phyloP scores from a whole-genome alignment of 805 yeast genomes.

The Candida bentonensis region DNA sequence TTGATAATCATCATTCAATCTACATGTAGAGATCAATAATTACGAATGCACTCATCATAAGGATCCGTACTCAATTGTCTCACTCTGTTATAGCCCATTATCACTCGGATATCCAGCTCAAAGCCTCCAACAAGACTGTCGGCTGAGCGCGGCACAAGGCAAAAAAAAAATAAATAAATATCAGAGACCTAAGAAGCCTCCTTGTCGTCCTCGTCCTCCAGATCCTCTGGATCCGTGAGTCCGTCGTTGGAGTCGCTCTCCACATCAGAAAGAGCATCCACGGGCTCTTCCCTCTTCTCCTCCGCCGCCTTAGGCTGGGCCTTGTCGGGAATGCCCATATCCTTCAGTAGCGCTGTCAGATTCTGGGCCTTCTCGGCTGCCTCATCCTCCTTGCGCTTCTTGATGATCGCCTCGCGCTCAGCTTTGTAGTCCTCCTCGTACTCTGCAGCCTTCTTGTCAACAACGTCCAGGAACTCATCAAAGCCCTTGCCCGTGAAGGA shows the following conservation, averaged over 20 bases:
- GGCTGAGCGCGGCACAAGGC: conserved; percentile 2
- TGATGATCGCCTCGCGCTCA: conserved; percentile 71
- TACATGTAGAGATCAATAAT: conserved; percentile 1
- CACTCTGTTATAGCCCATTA: conserved; percentile 1
- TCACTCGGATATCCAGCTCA: not conserved
- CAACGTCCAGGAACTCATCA: conserved; percentile 75
- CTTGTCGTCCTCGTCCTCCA: conserved; percentile 5
- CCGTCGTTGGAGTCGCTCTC: conserved; percentile 30
- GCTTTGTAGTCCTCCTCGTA: conserved; percentile 69
- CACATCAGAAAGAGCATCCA: conserved; percentile 40
- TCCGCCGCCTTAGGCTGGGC: conserved; percentile 21
- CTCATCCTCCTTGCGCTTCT: conserved; percentile 66
- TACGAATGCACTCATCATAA: not conserved
- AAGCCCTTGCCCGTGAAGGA: conserved; percentile 90
- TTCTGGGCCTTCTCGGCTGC: conserved; percentile 57
- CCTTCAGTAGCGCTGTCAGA: conserved; percentile 65
- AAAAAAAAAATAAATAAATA: not conserved
- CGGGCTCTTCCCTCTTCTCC: conserved; percentile 28
- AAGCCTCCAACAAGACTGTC: not conserved
- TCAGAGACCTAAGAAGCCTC: not conserved
- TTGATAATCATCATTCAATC: no score
- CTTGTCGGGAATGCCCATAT: conserved; percentile 43
- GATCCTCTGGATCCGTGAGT: conserved; percentile 18
- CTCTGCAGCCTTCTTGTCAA: conserved; percentile 78
- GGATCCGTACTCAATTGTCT: conserved; percentile 2